Base-by-base conservation (phyloP, 2,329 filamentous ascomycete species). In the Diaporthe citriasiana region DNA sequence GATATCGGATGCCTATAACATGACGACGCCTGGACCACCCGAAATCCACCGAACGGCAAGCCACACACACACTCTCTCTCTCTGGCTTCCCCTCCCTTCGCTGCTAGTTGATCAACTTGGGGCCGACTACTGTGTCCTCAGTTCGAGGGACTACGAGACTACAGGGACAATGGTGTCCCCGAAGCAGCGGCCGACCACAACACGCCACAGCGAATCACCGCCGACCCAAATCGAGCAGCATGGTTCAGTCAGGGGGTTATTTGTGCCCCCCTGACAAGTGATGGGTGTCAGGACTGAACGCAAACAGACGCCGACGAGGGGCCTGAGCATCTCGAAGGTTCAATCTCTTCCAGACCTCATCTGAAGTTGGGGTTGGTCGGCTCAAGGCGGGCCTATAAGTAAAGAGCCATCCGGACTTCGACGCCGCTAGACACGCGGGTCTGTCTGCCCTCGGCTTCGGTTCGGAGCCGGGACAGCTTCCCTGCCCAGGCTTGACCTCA, bases 291-390 rank as follows among this genome's bases (percentile, higher is more conserved):
- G 38, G n/a, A 27, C 13, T 27, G 63, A 38, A 51, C 22, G 30
- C 60, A 66, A 25, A 51, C 19, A 19, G 63, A 66, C 30, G 42
- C 63, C 45, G 63, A 38, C 45, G 63, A 66, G 45, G 30, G 63
- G 63, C 33, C 33, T 33, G 63, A 66, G 63, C 63, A 66, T 25
- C 42, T 51, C 13, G 12, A 66, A 66, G 63, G 45, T 66, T 66
- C 63, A 66, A 66, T 66, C n/a, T 66, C 63, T 68, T 17, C 63
- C 63, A 68, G 33, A 68, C 63, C 40, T 25, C 63, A 38, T 68
- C 63, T 35, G 63, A 68, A 38, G 63, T 68, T 35, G 45, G 27
- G 47, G 63, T 68, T 68, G 63, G 63, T 22, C 63, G 33, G 45
- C 63, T 27, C 1, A 15, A 12, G 9, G 63, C 45, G 63, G 47